Conservation (phyloP, 106 monocot species). For the Dendrobium nobile region DNA sequence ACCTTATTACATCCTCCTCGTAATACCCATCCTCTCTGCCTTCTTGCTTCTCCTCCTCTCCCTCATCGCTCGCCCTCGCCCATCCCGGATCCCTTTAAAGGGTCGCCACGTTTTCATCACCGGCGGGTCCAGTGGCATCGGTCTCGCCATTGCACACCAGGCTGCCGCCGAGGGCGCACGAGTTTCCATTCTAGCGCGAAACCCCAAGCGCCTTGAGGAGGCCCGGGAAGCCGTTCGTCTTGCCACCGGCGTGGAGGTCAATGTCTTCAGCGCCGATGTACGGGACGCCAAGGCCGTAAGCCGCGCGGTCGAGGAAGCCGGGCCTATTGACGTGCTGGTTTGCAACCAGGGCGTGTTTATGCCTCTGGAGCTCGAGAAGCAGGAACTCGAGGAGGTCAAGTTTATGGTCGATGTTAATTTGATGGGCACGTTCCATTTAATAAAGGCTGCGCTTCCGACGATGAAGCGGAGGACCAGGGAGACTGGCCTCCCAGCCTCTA, state of each 20-base stretch:
- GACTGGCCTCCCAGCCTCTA: constrained; percentile 37
- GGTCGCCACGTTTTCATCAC: constrained; percentile 70
- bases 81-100: constrained; percentile 47
- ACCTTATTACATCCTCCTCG: constrained; percentile 24
- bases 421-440: constrained; percentile 60
- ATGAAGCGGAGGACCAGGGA: constrained; percentile 41
- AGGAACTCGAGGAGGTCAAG: constrained; percentile 50
- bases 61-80: constrained; percentile 39
- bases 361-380: constrained; percentile 46
- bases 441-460: constrained; percentile 67
- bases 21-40: constrained; percentile 13
- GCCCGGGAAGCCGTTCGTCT: constrained; percentile 42
- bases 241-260: constrained; percentile 45
- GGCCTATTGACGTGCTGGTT: constrained; percentile 58
- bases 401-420: constrained; percentile 73
- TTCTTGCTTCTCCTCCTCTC: constrained; percentile 23
- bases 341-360: constrained; percentile 65
- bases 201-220: constrained; percentile 27
- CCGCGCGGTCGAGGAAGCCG: constrained; percentile 43
- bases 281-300: constrained; percentile 45
- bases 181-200: constrained; percentile 70
- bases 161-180: constrained; percentile 44
- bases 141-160: constrained; percentile 45
- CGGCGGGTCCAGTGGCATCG: constrained; percentile 79
- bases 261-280: constrained; percentile 49